Evolutionary conservation across 345 rosid species (phyloP).

Genomic region (Gossypium arboreum): DNA sequence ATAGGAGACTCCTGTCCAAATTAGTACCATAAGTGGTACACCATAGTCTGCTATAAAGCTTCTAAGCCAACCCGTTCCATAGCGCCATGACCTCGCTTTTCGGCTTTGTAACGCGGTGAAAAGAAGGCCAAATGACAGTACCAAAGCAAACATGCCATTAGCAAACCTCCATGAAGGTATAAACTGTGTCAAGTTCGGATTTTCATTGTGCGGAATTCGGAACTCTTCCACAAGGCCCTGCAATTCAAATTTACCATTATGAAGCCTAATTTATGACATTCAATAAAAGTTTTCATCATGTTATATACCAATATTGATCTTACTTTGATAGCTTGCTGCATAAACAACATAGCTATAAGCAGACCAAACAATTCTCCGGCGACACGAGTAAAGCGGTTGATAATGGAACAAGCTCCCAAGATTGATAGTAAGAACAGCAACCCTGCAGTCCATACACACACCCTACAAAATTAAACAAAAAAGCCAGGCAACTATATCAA

Average conservation of each 20-base stretch:
- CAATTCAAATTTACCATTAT: background rate
- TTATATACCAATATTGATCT: background rate
- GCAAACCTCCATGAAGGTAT: slow-evolving; percentile 85
- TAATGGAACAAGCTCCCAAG: slow-evolving; percentile 93
- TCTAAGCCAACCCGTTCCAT: slow-evolving; percentile 90
- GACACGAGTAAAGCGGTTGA: slow-evolving; percentile 87
- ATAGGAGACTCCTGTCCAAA: slow-evolving; percentile 89
- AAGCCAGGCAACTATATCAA: slow-evolving; percentile 12
- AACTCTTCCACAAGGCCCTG: slow-evolving; percentile 93
- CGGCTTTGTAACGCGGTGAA: slow-evolving; percentile 75
- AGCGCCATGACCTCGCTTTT: slow-evolving; percentile 91
- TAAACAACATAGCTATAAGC: slow-evolving; percentile 95
- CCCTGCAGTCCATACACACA: slow-evolving; percentile 88
- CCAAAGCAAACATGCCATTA: slow-evolving; percentile 93
- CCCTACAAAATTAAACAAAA: slow-evolving; percentile 45
- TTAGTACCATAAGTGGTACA: slow-evolving; percentile 89
- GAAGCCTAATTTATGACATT: background rate
- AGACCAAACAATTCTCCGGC: slow-evolving; percentile 95
- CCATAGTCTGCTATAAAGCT: slow-evolving; percentile 92
- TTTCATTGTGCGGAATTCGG: slow-evolving; percentile 62
- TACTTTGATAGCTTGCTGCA: slow-evolving; percentile 97
- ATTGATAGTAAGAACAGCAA: slow-evolving; percentile 79
- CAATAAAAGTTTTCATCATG: background rate
- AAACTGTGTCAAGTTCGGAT: slow-evolving; percentile 45
- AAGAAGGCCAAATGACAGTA: slow-evolving; percentile 86